Evolutionary conservation across 306 rosid genomes (phyloP).

Genomic region (Datisca glomerata): DNA sequence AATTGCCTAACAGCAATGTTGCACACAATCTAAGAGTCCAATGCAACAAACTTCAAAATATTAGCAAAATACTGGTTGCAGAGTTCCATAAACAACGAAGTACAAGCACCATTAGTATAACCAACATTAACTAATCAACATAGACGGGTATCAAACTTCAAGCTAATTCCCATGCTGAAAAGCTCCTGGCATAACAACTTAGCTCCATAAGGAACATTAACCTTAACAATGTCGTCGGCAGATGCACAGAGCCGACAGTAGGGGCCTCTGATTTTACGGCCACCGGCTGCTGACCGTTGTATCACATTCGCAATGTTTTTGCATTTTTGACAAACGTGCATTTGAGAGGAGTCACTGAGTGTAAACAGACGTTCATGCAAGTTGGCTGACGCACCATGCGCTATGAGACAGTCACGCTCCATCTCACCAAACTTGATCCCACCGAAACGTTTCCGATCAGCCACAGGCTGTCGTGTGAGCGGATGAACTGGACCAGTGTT

Average conservation of each 20-base stretch:
- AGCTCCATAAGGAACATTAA: slow-evolving; percentile 82
- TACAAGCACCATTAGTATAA: too few relatives aligned
- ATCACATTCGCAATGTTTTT: slow-evolving; percentile 63
- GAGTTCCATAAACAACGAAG: too few relatives aligned
- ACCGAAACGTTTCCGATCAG: slow-evolving; percentile 90
- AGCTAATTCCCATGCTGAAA: slow-evolving; percentile 90
- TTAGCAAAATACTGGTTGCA: too few relatives aligned
- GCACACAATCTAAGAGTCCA: too few relatives aligned
- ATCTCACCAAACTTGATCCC: slow-evolving; percentile 96
- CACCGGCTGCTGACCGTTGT: slow-evolving; percentile 56
- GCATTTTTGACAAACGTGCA: slow-evolving; percentile 69
- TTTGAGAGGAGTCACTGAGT: slow-evolving; percentile 81
- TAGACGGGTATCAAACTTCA: slow-evolving; percentile 62
- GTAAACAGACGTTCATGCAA: slow-evolving; percentile 91
- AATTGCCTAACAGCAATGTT: too few relatives aligned
- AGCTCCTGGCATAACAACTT: slow-evolving; percentile 85
- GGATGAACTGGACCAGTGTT: slow-evolving; percentile 99
- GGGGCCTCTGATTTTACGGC: slow-evolving; percentile 81
- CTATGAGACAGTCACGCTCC: slow-evolving; percentile 96
- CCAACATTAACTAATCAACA: too few relatives aligned
- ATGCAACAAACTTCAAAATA: too few relatives aligned
- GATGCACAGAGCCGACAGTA: slow-evolving; percentile 70
- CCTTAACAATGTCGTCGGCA: slow-evolving; percentile 60
- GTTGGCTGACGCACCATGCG: slow-evolving; percentile 96
- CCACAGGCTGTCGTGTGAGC: slow-evolving; percentile 93